Base-by-base conservation (phyloP, 768 basidiomycete genomes). In the Termitomyces sp. region DNA sequence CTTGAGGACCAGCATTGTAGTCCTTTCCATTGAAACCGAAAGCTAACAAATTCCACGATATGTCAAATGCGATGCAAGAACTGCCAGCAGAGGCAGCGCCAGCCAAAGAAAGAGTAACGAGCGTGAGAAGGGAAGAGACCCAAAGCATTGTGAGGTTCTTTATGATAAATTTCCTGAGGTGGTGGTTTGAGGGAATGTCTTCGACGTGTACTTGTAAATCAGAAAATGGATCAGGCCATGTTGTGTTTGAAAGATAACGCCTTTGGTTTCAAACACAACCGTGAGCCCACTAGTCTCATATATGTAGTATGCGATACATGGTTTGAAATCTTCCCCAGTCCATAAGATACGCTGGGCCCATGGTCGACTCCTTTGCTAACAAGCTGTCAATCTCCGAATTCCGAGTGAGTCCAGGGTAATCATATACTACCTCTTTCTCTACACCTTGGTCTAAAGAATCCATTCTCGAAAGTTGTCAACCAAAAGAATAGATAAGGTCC, bases 21-120 rank as follows among this genome's bases (percentile, higher is more conserved):
- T 97, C 94, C 65, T 90, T 87, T 58, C 85, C 87, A 56, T 86
- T 82, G 59, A 92, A 82, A 55, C 90, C 91, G 68, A 98, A 92
- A 22, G 87, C 90, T 53, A 92, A 83, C 53, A 98, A 80, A 70
- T 95, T 92, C 85, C 87, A 94, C 64, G 72, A 75, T 43, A 77
- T 65, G 67, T 96, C 94, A 67, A 95, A 94, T 22, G 87, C 81
- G 39, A 93, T 76, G 68, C 94, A 96, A 10, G 66, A 63, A 54
- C 65, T 64, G 46, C 60, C 56, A 51, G 66, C 66, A 51, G 59
- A 60, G 10, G 58, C 64, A 10, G 59, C 51, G 16, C 53, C 49
- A 16, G 59, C 60, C 46, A 67, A 46, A 18, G 63, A 65, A 29
- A 70, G 61, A 32, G 64, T 53, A 58, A 68, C 14, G 62, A 63